phyloP scores from a whole-genome alignment of 1,284 basidiomycete genomes.

The Mycosarcoma maydis region DNA sequence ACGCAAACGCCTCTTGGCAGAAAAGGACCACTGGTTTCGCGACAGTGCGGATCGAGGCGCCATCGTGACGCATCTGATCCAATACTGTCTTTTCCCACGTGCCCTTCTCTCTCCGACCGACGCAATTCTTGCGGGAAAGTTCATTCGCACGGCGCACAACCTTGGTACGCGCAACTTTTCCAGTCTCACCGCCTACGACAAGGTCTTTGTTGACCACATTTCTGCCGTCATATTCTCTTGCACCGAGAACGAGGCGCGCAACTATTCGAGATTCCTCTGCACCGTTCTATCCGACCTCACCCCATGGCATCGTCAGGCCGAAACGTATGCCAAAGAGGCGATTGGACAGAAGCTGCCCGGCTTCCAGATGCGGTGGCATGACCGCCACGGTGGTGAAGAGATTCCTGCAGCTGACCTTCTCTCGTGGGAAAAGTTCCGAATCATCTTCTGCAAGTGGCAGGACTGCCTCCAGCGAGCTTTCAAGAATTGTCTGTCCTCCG shows the following conservation, averaged over 20 bases:
- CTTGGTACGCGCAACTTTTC: constrained; percentile 87
- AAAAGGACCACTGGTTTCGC: constrained; percentile 88
- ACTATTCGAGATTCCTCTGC: constrained; percentile 82
- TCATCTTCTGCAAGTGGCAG: constrained; percentile 83
- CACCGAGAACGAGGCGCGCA: constrained; percentile 94
- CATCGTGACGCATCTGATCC: constrained; percentile 72
- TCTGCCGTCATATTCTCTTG: constrained; percentile 88
- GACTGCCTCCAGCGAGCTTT: constrained; percentile 72
- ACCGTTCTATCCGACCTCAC: constrained; percentile 79
- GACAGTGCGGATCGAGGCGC: constrained; percentile 30
- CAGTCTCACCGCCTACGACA: constrained; percentile 84
- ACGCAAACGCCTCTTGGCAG: constrained; percentile 78
- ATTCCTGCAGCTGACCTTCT: constrained; percentile 74
- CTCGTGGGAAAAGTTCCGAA: constrained; percentile 77
- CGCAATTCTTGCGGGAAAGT: constrained; percentile 90
- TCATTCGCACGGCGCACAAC: constrained; percentile 86
- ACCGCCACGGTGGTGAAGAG: constrained; percentile 48
- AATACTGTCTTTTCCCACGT: constrained; percentile 91
- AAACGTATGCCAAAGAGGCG: constrained; percentile 68
- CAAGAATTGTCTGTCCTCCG: constrained; percentile 49
- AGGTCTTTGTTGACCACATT: constrained; percentile 70
- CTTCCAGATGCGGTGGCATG: constrained; percentile 58
- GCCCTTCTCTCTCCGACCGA: constrained; percentile 93
- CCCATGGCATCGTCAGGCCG: constrained; percentile 79
- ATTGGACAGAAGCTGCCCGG: constrained; percentile 67